phyloP scores from a whole-genome alignment of 2,329 filamentous ascomycete genomes.

The Scedosporium aurantiacum region DNA sequence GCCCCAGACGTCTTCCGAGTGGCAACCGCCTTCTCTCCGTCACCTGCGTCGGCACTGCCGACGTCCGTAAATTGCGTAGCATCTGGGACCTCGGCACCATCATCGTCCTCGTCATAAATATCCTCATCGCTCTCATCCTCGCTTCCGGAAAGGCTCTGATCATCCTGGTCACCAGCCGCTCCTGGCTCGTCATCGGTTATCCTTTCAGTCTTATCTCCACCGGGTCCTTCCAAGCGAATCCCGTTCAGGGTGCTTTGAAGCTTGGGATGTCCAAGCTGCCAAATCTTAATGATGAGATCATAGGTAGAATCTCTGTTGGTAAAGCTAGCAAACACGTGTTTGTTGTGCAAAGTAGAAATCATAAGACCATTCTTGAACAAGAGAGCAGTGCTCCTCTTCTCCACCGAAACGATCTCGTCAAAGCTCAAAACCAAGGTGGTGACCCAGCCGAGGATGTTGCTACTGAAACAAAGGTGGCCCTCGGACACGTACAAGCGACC shows the following conservation, averaged over 20 bases:
- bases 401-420: conserved; percentile 91
- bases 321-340: conserved; percentile 92
- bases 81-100: conserved; percentile 50
- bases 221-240: conserved; percentile 66
- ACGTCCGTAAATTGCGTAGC: conserved; percentile 26
- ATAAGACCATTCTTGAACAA: conserved; percentile 96
- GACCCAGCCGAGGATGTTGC: conserved; percentile 96
- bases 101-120: conserved; percentile 68
- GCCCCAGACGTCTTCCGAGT: conserved; percentile 60
- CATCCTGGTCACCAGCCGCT: conserved; percentile 22
- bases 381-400: conserved; percentile 91
- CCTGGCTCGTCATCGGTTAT: conserved; percentile 39
- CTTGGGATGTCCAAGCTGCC: conserved; percentile 92
- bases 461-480: conserved; percentile 95
- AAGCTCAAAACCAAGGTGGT: conserved; percentile 97
- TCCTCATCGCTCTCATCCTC: conserved; percentile 56
- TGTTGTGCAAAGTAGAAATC: conserved; percentile 89
- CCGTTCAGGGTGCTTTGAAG: conserved; percentile 87
- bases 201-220: conserved; percentile 88
- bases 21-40: conserved; percentile 49
- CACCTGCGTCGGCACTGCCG: conserved; percentile 32
- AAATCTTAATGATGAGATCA: conserved; percentile 93
- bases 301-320: conserved; percentile 92
- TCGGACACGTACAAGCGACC: conserved; percentile 93
- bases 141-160: conserved; percentile 44